Conservation (phyloP, 805 yeast species). For the Hanseniaspora meyeri region DNA sequence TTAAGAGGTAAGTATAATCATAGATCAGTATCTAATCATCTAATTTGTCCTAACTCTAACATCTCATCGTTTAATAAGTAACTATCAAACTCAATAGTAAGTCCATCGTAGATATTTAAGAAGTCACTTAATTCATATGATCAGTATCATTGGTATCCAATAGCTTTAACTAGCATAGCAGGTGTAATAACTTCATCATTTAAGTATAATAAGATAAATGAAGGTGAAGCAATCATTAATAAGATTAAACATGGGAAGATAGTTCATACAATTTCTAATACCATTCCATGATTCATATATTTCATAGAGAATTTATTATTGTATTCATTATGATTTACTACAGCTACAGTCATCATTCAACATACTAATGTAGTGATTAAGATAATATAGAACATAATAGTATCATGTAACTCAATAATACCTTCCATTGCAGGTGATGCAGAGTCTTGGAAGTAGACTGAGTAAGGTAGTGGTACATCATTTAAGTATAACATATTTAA, state of each 20-base stretch:
- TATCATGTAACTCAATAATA: slow-evolving; percentile 20
- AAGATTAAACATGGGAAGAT: slow-evolving; percentile 20
- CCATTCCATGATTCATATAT: slow-evolving; percentile 21
- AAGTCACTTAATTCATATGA: slow-evolving; percentile 18
- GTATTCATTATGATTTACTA: slow-evolving; percentile 15
- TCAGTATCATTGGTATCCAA: slow-evolving; percentile 20
- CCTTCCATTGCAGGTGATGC: slow-evolving; percentile 19
- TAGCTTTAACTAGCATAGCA: slow-evolving; percentile 18
- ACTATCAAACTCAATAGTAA: slow-evolving; percentile 18
- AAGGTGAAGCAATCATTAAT: slow-evolving; percentile 17
- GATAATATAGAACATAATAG: slow-evolving; percentile 19
- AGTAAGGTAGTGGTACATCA: slow-evolving; percentile 23
- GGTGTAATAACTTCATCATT: slow-evolving; percentile 18
- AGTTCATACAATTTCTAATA: slow-evolving; percentile 22
- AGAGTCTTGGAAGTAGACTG: slow-evolving; percentile 19
- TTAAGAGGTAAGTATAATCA: slow-evolving; percentile 19
- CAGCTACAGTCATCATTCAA: slow-evolving; percentile 16
- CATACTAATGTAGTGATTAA: slow-evolving; percentile 12
- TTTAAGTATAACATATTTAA: slow-evolving; percentile 5
- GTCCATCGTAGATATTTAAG: slow-evolving; percentile 16
- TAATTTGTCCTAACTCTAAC: slow-evolving; percentile 20
- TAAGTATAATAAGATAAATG: slow-evolving; percentile 16
- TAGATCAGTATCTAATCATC: slow-evolving; percentile 21
- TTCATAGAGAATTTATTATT: slow-evolving; percentile 16
- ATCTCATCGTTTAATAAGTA: slow-evolving; percentile 21